A percentile compares a stretch with the other conserved stretches of the same genome.
These are phyloP conservation scores for Laburnicola sp. DNA, from an alignment of 2,329 filamentous ascomycete species.

Conservation along the genomic window DNA sequence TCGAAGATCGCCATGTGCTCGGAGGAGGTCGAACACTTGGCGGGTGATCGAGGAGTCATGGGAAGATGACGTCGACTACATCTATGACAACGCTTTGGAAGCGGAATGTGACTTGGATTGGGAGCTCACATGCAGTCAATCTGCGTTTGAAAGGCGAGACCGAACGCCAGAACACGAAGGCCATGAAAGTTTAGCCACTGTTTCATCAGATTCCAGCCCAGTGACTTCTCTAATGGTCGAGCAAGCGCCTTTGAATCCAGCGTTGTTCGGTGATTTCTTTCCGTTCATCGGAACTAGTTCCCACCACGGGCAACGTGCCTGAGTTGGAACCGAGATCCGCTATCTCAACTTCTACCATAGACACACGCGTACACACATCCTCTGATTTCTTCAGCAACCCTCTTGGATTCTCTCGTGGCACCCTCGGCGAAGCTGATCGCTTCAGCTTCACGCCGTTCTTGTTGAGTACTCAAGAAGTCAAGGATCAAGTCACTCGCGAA, in stretches of 20 bases:
- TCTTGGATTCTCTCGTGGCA: conserved; percentile 2
- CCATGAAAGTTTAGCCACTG: conserved; percentile 30
- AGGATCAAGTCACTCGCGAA: conserved; percentile 36
- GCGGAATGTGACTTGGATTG: conserved; percentile 65
- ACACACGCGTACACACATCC: conserved; percentile 34
- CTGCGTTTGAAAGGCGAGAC: no score
- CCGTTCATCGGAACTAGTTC: conserved; percentile 33
- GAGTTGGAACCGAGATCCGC: conserved; percentile 42
- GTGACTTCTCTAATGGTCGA: conserved; percentile 4
- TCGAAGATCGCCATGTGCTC: conserved; percentile 23
- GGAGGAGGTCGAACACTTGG: conserved; percentile 41
- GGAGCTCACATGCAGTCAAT: conserved; percentile 45
- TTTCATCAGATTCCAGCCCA: conserved; percentile 10
- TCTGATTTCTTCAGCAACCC: conserved; percentile 26
- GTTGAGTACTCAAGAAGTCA: conserved; percentile 40
- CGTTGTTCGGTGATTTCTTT: conserved; percentile 25
- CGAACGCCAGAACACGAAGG: conserved; percentile 32
- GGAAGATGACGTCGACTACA: conserved; percentile 66
- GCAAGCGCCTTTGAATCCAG: conserved; percentile 14
- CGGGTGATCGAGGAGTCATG: conserved; percentile 52
- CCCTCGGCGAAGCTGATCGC: conserved; percentile 27
- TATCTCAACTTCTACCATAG: conserved; percentile 36
- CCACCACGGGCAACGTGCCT: conserved; percentile 33
- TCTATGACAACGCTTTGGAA: conserved; percentile 63
- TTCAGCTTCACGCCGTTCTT: conserved; percentile 47